These are phyloP conservation scores for Talaromyces pinophilus DNA, from an alignment of 2,329 filamentous ascomycete species.

Conservation along the genomic window DNA sequence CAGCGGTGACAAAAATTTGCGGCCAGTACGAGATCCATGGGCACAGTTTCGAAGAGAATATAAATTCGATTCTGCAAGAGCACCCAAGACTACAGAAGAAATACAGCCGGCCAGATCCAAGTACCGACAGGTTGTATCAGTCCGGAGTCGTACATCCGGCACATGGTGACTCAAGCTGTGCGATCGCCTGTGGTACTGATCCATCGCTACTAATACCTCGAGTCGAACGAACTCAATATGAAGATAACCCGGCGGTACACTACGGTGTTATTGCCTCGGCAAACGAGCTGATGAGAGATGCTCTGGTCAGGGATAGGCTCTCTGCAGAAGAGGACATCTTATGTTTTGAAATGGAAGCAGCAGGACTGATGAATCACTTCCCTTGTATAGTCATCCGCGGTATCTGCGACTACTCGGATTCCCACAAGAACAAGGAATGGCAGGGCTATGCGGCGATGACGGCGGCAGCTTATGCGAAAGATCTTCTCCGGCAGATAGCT, in stretches of 20 bases:
- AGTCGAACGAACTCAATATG: too few species aligned
- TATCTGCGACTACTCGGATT: conserved; percentile 45
- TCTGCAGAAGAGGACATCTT: conserved; percentile 22
- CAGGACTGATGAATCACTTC: conserved; percentile 22
- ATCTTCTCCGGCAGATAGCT: conserved; percentile 21
- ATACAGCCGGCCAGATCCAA: not conserved
- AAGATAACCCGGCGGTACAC: conserved; percentile 15
- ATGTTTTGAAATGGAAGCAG: conserved; percentile 36
- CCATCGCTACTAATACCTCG: too few species aligned
- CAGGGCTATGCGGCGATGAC: conserved; percentile 31
- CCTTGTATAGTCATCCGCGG: conserved; percentile 37
- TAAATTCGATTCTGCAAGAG: too few species aligned
- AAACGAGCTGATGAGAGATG: conserved; percentile 24
- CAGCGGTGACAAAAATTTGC: too few species aligned
- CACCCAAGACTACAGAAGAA: not conserved
- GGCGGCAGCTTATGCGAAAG: conserved; percentile 32
- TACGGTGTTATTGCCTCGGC: conserved; percentile 25
- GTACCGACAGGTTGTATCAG: not conserved
- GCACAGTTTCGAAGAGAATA: too few species aligned
- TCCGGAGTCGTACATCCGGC: not conserved
- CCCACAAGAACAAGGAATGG: conserved; percentile 35
- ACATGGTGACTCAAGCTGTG: not conserved
- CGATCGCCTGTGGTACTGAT: not conserved
- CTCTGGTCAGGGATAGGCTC: conserved; percentile 9
- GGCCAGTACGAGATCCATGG: not conserved